Evolutionary conservation across 345 rosid genomes (phyloP).

Genomic region (Lumnitzera littorea): DNA sequence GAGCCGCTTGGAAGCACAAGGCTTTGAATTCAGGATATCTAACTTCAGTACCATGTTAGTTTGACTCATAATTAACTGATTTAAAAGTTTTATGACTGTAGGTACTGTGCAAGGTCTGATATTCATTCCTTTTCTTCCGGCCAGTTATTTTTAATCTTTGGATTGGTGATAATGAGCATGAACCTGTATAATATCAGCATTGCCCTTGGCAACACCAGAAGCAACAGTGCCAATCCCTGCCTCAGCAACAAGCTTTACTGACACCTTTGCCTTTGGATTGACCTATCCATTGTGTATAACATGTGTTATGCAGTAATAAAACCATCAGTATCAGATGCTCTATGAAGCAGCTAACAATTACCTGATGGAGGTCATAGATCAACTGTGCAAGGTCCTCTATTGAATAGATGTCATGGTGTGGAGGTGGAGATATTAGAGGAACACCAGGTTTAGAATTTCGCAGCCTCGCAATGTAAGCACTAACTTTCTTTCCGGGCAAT

Average conservation of each 20-base stretch:
- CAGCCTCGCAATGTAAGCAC: conserved; percentile 94
- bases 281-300: conserved; percentile 36
- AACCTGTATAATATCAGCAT: conserved; percentile 97
- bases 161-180: background rate
- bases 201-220: conserved; percentile 99
- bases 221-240: conserved; percentile 99
- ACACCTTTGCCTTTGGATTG: conserved; percentile 94
- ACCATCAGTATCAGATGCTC: conserved; percentile 7
- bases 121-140: too few relatives aligned
- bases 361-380: conserved; percentile 98
- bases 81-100: too few relatives aligned
- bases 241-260: conserved; percentile 96
- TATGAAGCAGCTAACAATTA: conserved; percentile 21
- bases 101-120: too few relatives aligned
- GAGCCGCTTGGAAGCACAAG: too few relatives aligned
- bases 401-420: conserved; percentile 95
- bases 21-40: too few relatives aligned
- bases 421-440: conserved; percentile 99
- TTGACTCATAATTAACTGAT: too few relatives aligned
- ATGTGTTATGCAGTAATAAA: conserved; percentile 1
- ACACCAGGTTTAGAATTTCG: conserved; percentile 98
- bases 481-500: conserved; percentile 96
- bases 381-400: conserved; percentile 98
- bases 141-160: too few relatives aligned
- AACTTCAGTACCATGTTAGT: too few relatives aligned